These are phyloP conservation scores for Trichoderma sp. DNA, from an alignment of 2,329 filamentous ascomycete genomes.

Conservation along the genomic window DNA sequence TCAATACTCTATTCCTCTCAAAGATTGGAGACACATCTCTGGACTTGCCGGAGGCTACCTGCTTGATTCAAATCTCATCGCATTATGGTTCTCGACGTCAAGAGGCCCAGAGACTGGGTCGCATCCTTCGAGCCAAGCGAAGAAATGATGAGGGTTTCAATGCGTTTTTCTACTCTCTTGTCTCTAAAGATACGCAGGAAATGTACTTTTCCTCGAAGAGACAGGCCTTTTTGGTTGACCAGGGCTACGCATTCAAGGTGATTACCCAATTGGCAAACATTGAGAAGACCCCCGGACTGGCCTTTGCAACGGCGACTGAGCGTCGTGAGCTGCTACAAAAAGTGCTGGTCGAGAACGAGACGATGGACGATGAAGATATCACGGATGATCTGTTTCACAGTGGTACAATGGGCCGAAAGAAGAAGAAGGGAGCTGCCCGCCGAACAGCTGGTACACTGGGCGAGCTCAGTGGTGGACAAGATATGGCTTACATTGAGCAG, in stretches of 20 bases:
- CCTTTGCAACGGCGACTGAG: constrained; percentile 75
- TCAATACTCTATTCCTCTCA: constrained; percentile 92
- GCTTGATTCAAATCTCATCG: constrained; percentile 93
- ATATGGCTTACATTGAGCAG: constrained; percentile 94
- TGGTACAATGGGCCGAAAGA: constrained; percentile 46
- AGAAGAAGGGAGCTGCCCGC: constrained; percentile 60
- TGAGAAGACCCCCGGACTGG: constrained; percentile 75
- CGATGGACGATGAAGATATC: constrained; percentile 68
- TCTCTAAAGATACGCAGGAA: constrained; percentile 95
- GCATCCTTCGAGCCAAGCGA: constrained; percentile 91
- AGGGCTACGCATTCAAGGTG: constrained; percentile 98
- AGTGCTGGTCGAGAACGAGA: constrained; percentile 84
- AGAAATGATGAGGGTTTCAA: constrained; percentile 98
- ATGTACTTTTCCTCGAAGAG: constrained; percentile 98
- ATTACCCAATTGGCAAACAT: constrained; percentile 94
- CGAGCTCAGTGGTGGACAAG: constrained; percentile 85
- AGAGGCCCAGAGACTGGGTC: constrained; percentile 88
- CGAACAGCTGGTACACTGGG: constrained; percentile 82
- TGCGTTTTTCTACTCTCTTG: constrained; percentile 96
- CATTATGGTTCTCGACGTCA: constrained; percentile 97
- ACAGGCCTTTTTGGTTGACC: constrained; percentile 94
- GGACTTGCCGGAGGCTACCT: constrained; percentile 93
- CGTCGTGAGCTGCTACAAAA: constrained; percentile 84
- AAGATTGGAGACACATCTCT: constrained; percentile 99
- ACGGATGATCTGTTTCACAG: constrained; percentile 43